Conservation (phyloP, 768 basidiomycete species). For the Leccinum imitatum region DNA sequence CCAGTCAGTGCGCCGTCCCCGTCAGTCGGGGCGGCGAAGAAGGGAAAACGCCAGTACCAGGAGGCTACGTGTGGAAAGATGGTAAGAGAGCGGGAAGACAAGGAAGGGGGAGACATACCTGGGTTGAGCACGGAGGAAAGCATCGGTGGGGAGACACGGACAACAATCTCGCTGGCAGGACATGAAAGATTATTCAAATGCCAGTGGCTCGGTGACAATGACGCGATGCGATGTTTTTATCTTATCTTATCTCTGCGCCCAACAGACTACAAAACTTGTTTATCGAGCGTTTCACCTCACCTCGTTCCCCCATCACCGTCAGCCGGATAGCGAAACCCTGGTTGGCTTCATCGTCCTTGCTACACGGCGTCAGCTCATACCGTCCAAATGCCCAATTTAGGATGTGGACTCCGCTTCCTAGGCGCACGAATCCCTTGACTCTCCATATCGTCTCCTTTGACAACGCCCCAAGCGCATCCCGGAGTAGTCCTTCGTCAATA, state of each 20-base stretch:
- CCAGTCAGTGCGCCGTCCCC: constrained; percentile 39
- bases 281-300: constrained; percentile 66
- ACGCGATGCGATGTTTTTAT: constrained; percentile 9
- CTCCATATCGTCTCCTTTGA: constrained; percentile 74
- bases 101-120: constrained; percentile 19
- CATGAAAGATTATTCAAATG: constrained; percentile 8
- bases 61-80: constrained; percentile 41
- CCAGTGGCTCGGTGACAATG: background rate
- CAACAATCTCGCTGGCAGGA: constrained; percentile 4
- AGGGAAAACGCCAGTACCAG: constrained; percentile 62
- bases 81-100: background rate
- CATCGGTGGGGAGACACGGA: constrained; percentile 24
- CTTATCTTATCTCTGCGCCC: constrained; percentile 30
- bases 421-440: constrained; percentile 82
- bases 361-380: constrained; percentile 57
- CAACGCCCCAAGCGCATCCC: constrained; percentile 47
- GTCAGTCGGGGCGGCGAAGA: constrained; percentile 50
- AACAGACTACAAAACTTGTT: constrained; percentile 51
- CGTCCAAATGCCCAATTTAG: constrained; percentile 96
- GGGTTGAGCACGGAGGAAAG: constrained; percentile 31
- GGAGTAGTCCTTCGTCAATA: constrained; percentile 37
- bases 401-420: constrained; percentile 48
- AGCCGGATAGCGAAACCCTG: constrained; percentile 47
- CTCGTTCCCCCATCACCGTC: constrained; percentile 92
- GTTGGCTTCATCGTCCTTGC: constrained; percentile 22